Percentiles rank a stretch among this genome's conserved stretches.
phyloP scores from a whole-genome alignment of 495 filamentous ascomycete species.

The Aspergillus diversus region DNA sequence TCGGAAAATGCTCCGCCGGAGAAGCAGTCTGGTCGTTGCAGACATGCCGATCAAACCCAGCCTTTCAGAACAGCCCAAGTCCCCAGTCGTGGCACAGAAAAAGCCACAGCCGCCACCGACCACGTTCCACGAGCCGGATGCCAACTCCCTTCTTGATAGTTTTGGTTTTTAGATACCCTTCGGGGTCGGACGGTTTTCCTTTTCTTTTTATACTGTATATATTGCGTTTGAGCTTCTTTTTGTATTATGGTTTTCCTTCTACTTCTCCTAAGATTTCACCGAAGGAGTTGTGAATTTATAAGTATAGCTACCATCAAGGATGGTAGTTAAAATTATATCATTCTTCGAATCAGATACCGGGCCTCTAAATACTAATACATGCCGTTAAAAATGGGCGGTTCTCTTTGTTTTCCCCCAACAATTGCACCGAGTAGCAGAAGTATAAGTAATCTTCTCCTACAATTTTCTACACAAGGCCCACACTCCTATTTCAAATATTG shows the following conservation, averaged over 20 bases:
- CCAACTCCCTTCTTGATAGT: constrained; percentile 77
- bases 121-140: constrained; percentile 88
- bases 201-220: not conserved
- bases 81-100: constrained; percentile 42
- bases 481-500: not conserved
- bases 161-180: constrained; percentile 63
- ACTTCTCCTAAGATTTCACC: not conserved
- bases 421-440: too few species aligned
- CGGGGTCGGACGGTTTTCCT: not conserved
- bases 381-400: too few species aligned
- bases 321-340: too few species aligned
- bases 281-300: too few species aligned
- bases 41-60: constrained; percentile 61
- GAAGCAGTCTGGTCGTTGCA: constrained; percentile 78
- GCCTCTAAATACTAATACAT: too few species aligned
- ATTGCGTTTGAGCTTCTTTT: not conserved
- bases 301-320: too few species aligned
- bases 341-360: too few species aligned
- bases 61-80: constrained; percentile 12
- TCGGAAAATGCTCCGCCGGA: constrained; percentile 66
- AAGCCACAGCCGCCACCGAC: constrained; percentile 70
- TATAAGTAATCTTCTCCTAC: too few species aligned
- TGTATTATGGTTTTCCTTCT: not conserved
- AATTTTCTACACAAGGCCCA: too few species aligned
- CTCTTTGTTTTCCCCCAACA: too few species aligned